phyloP scores from a whole-genome alignment of 805 yeast species.

The Tetrapisispora taiwanensis region DNA sequence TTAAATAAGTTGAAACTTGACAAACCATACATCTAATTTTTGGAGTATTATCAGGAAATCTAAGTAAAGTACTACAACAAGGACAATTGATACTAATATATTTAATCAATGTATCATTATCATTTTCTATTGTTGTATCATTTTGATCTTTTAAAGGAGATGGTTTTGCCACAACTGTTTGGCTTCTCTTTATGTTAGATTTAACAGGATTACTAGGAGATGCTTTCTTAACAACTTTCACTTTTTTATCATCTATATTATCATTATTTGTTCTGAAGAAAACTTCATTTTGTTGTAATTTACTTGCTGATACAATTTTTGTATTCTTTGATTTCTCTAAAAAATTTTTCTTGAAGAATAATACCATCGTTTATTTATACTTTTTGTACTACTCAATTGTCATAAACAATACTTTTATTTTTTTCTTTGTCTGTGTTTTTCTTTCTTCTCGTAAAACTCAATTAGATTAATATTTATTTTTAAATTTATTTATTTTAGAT shows the following conservation, averaged over 20 bases:
- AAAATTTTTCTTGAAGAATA: neutral
- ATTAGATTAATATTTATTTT: no score
- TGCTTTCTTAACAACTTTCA: neutral
- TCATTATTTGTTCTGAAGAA: neutral
- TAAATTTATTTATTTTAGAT: no score
- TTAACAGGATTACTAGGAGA: neutral
- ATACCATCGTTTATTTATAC: neutral
- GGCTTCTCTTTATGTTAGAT: neutral
- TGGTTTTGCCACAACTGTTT: neutral
- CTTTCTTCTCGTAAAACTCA: no score
- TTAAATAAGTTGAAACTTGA: conserved; percentile 34
- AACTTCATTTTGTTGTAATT: neutral
- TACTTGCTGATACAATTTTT: neutral
- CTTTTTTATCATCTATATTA: neutral
- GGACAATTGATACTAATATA: conserved; percentile 23
- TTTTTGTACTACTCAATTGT: no score
- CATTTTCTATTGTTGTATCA: neutral
- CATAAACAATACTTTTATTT: no score
- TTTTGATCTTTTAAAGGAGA: neutral
- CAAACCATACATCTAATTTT: conserved; percentile 56
- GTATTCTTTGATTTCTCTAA: neutral
- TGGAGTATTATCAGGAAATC: conserved; percentile 28
- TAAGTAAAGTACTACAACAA: conserved; percentile 39
- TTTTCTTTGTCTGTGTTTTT: no score
- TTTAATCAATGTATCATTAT: neutral